Base-by-base conservation (phyloP, 106 monocot genomes). In the Apostasia ramifera region DNA sequence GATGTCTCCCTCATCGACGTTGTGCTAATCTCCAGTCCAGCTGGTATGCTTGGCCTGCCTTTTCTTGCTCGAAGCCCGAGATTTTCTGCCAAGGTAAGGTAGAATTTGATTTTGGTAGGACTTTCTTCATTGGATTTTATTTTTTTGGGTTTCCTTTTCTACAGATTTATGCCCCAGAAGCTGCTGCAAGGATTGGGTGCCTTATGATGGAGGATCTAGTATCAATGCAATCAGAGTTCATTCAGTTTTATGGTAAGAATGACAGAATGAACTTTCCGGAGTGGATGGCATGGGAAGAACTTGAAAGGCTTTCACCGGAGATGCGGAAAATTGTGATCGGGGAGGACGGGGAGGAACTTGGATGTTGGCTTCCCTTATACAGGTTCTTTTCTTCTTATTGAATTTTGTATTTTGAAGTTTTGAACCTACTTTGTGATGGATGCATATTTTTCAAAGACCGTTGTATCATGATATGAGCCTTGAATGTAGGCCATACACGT, bases 151-250 rank as follows among this genome's bases (percentile, higher is more conserved):
- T 66, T 44, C 40, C 8, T 59, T 74, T 55, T 66, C 6, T 70
- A 1, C 78, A 94, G 93, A 80, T 94, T 63, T 98, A 85, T 79
- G 87, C 81, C 1, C 89, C 97, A 3, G 92, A 98, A 69, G 81
- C 75, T 7, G 67, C 87, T 5, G 75, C 72, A 1, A 98, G 68
- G 73, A 62, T 98, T 41, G 97, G 97, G 51, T 57, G 63, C 63
- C 74, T 98, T 59, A 81, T 87, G 89, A 98, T 98, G 97, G 79
- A 87, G 55, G 92, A 98, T 37, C 76, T 98, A 38, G 81, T 87
- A 15, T 59, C 69, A 14, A 81, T 98, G 89, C 86, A 93, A 71
- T 72, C 42, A 5, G 97, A 98, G 63, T 83, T 67, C 61, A 64
- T 90, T 37, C 72, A 69, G 49, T 83, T 83, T 53, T 90, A 85